These are phyloP conservation scores for Bipolaris bicolor DNA, from an alignment of 2,329 filamentous ascomycete genomes.

Conservation along the genomic window DNA sequence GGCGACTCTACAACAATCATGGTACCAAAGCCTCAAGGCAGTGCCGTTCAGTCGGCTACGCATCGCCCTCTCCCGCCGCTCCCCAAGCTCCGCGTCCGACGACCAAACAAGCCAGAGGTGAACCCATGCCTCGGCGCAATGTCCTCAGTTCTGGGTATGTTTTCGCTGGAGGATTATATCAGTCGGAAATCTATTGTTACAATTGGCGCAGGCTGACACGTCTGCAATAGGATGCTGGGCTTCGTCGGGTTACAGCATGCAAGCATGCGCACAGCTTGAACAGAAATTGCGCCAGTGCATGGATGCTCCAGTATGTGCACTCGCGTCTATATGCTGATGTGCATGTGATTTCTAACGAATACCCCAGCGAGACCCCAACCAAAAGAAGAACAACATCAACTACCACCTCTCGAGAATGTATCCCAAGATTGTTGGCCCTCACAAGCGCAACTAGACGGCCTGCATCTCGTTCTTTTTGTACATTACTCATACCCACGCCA, in stretches of 20 bases:
- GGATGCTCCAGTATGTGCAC: constrained; percentile 73
- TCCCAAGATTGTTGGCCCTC: constrained; percentile 72
- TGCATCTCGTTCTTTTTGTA: constrained; percentile 24
- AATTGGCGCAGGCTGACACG: constrained; percentile 27
- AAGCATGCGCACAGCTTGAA: constrained; percentile 66
- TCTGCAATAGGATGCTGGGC: constrained; percentile 75
- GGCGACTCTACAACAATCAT: constrained; percentile 28
- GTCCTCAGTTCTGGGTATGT: constrained; percentile 68
- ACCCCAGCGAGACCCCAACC: constrained; percentile 60
- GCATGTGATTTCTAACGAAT: constrained; percentile 11
- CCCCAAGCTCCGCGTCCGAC: constrained; percentile 67
- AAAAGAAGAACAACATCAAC: constrained; percentile 82
- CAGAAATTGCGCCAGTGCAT: constrained; percentile 71
- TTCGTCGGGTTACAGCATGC: constrained; percentile 72
- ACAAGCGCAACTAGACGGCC: constrained; percentile 65
- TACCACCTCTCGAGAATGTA: constrained; percentile 84
- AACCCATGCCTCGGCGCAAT: constrained; percentile 72
- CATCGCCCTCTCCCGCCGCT: constrained; percentile 63
- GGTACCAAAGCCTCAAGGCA: constrained; percentile 46
- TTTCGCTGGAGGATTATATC: not conserved
- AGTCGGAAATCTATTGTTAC: not conserved
- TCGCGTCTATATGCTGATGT: not conserved
- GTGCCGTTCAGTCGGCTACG: constrained; percentile 45
- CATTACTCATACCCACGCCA: constrained; percentile 32
- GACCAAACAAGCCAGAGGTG: constrained; percentile 65